Evolutionary conservation across 768 basidiomycete species (phyloP).

Genomic region (Fomitopsis serialis): DNA sequence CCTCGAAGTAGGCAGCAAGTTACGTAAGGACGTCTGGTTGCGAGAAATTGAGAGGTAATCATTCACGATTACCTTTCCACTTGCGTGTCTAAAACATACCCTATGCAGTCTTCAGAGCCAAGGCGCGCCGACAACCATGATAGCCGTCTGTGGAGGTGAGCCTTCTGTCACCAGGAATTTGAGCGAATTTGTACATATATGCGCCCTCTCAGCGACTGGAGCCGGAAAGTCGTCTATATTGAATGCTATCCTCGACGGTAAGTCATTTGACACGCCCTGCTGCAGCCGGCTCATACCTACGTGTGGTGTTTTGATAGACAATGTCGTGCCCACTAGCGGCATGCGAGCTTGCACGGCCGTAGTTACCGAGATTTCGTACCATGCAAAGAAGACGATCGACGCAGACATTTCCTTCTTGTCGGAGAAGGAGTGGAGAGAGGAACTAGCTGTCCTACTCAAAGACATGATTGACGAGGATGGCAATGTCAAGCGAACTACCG

Average conservation of each 20-base stretch:
- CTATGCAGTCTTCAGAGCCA: constrained; percentile 41
- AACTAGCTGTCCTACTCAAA: constrained; percentile 46
- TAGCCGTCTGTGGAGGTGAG: constrained; percentile 60
- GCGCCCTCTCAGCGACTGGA: constrained; percentile 40
- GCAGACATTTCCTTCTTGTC: constrained; percentile 57
- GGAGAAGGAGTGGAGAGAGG: constrained; percentile 50
- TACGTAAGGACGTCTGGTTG: constrained; percentile 55
- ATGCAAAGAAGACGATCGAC: constrained; percentile 48
- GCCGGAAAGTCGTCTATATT: constrained; percentile 58
- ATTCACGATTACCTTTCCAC: not conserved
- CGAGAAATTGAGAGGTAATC: constrained; percentile 46
- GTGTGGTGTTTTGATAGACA: constrained; percentile 30
- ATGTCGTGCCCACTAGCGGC: constrained; percentile 60
- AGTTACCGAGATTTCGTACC: constrained; percentile 56
- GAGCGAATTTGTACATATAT: not conserved
- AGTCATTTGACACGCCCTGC: not conserved
- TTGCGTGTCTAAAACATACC: not conserved
- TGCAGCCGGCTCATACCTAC: not conserved
- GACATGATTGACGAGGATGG: constrained; percentile 61
- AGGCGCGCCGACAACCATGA: constrained; percentile 50
- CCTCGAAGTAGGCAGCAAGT: constrained; percentile 46
- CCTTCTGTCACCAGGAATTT: not conserved
- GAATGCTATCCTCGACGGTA: constrained; percentile 59
- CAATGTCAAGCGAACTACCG: constrained; percentile 43
- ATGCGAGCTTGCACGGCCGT: constrained; percentile 68